Base-by-base conservation (phyloP, 2,329 filamentous ascomycete genomes). In the Cryphonectria radicalis region DNA sequence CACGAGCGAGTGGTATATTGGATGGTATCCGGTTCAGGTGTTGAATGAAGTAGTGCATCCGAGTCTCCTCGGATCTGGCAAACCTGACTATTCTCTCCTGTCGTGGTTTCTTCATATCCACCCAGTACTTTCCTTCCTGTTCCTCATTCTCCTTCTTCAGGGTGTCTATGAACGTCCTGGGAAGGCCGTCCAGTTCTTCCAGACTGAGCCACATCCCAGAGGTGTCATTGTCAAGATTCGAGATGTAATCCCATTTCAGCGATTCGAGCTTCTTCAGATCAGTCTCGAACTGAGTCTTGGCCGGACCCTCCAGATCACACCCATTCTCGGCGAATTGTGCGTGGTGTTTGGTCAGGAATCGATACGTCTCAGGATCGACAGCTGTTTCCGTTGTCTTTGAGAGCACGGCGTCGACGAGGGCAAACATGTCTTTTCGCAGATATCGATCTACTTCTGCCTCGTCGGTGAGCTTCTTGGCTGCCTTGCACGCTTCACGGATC, bases 161-260 rank as follows among this genome's bases (percentile, higher is more conserved):
- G 42, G 19, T 43, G 5, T 60, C 62, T 19, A 72, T 40, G 22
- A 70, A 65, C 17, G 28, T 28, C 22, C n/a, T 37, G 28, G 72
- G 72, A 32, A 72, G 59, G 17, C 72, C 70, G 6, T 69, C 70
- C 2, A 74, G 72, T 14, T 70, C 70, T 1, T 67, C 35, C n/a
- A 37, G 43, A 6, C 40, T 62, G 19, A 74, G 28, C 72, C 72
- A 74, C 50, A 74, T n/a, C 10, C 70, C 70, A 6, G 68, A 60
- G 11, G 32, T n/a, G 35, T 70, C 72, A 63, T 72, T 46, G 43
- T 74, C 57, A 3, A 74, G 59, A 28, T 74, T 74, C 25, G 66
- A 46, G 17, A 37, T 62, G 66, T 68, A 72, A 14, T 70, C 37
- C 17, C 63, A 63, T 11, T 57, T 64, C 10, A 72, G 55, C 2